Conservation (phyloP, 768 basidiomycete genomes). For the Collybia mongolica region DNA sequence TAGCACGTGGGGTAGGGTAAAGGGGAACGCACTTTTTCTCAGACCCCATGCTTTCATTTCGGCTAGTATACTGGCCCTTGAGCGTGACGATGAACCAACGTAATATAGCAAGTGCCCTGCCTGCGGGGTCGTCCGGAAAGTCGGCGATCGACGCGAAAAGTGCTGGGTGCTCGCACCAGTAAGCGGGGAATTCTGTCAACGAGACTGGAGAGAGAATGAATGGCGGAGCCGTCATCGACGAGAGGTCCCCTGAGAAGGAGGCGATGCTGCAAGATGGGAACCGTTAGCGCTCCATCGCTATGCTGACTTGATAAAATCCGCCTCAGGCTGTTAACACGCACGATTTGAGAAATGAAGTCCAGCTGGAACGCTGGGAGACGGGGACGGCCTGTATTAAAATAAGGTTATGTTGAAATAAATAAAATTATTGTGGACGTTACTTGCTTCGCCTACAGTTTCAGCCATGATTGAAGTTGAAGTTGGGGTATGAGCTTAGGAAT, state of each 20-base stretch:
- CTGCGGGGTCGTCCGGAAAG: constrained; percentile 66
- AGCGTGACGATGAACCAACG: constrained; percentile 97
- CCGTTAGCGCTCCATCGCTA: too few relatives aligned
- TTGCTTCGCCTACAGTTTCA: constrained; percentile 28
- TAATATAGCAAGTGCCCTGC: constrained; percentile 74
- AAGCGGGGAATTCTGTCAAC: constrained; percentile 91
- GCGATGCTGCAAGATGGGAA: constrained; percentile 51
- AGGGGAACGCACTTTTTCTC: constrained; percentile 83
- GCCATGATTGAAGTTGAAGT: constrained; percentile 4
- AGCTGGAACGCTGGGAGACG: constrained; percentile 78
- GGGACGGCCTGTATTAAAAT: constrained; percentile 61
- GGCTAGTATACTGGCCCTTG: constrained; percentile 92
- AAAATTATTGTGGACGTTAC: background rate
- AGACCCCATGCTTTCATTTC: constrained; percentile 93
- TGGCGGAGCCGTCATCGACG: constrained; percentile 79
- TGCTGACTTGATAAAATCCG: too few relatives aligned
- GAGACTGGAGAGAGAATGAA: constrained; percentile 93
- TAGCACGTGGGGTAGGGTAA: background rate
- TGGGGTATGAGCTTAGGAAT: too few relatives aligned
- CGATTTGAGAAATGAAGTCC: constrained; percentile 92
- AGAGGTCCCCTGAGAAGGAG: constrained; percentile 86
- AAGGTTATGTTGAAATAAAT: background rate
- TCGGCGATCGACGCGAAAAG: constrained; percentile 86
- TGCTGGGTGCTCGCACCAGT: constrained; percentile 95
- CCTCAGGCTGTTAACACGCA: constrained; percentile 39